Evolutionary conservation across 176 grass and related monocot species (phyloP), one percentile per base, ranked within the genome.

Genomic region (Aegilops bicornis): DNA sequence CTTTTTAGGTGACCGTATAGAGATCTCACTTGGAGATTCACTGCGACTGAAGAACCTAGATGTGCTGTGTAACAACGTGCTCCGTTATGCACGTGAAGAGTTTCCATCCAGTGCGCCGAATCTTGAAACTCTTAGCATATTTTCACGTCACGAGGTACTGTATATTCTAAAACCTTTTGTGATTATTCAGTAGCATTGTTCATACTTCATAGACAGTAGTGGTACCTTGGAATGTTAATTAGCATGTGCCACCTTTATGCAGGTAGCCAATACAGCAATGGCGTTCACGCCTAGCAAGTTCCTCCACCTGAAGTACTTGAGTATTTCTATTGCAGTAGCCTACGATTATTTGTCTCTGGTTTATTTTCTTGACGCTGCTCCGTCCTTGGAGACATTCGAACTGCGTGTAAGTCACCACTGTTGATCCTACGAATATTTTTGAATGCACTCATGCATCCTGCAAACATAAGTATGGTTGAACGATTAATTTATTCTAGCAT

Each of bases 101-200:
- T 45, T 76, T 31, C 73, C 43, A 31, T 52, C 27, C 45, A 30
- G 73, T 52, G 73, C 5, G 25, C 73, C 45, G 8, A 76, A 76
- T 76, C 15, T 76, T 52, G 73, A 52, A 76, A 76, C 45, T 31
- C 43, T 76, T 76, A 52, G 14, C 43, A 31, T 76, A 52, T 76
- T 4, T 76, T 52, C 73, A 52, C 4, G 0, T 10, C 2, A 17
- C 17, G 73, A 76, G 73, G 73, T 76, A 27, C 27, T 27, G 27
- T 27, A 76, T 2, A 75, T 58, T 58, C 72, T 75, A 75, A 15
- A 76, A 54, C 14, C 14, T 54, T 76, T 50, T 19, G 8, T 52
- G 73, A 52, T 76, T 76, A 11, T 31, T 31, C 24, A 20, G 15
- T 16, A 62, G 60, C 60, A 24, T 4, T 62, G 10, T 62, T n/a